Percentiles rank a stretch among this genome's conserved stretches.
These are phyloP conservation scores for Trichoderma virens DNA, from an alignment of 495 filamentous ascomycete genomes.

Conservation along the genomic window DNA sequence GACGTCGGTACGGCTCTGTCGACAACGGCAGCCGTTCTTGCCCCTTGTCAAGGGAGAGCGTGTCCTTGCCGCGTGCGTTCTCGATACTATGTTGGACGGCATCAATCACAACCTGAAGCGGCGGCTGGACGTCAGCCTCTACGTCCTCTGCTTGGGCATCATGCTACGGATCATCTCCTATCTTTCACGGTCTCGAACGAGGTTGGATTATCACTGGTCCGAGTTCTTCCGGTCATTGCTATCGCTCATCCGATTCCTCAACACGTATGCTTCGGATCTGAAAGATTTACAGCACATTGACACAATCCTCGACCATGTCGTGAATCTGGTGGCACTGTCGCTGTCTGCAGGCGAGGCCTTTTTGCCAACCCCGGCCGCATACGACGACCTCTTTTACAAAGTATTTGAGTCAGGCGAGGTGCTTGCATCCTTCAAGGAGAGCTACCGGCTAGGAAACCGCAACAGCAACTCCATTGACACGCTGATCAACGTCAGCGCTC, in stretches of 20 bases:
- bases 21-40: constrained; percentile 84
- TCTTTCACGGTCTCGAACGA: constrained; percentile 68
- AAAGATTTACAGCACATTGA: constrained; percentile 51
- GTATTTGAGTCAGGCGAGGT: constrained; percentile 85
- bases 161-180: constrained; percentile 75
- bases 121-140: constrained; percentile 75
- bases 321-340: constrained; percentile 78
- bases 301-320: constrained; percentile 59
- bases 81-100: constrained; percentile 82
- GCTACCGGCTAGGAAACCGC: constrained; percentile 50
- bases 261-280: constrained; percentile 72
- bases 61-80: constrained; percentile 60
- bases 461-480: constrained; percentile 66
- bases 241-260: constrained; percentile 83
- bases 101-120: constrained; percentile 91
- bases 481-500: constrained; percentile 72
- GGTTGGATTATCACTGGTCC: constrained; percentile 86
- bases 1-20: constrained; percentile 70
- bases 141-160: constrained; percentile 71
- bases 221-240: constrained; percentile 89
- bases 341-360: constrained; percentile 87
- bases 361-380: constrained; percentile 78
- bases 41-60: constrained; percentile 66
- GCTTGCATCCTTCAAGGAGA: constrained; percentile 73
- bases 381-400: constrained; percentile 98